These are phyloP conservation scores for Diversispora eburnea DNA, from an alignment of 192 early-diverging fungal species.

Conservation along the genomic window DNA sequence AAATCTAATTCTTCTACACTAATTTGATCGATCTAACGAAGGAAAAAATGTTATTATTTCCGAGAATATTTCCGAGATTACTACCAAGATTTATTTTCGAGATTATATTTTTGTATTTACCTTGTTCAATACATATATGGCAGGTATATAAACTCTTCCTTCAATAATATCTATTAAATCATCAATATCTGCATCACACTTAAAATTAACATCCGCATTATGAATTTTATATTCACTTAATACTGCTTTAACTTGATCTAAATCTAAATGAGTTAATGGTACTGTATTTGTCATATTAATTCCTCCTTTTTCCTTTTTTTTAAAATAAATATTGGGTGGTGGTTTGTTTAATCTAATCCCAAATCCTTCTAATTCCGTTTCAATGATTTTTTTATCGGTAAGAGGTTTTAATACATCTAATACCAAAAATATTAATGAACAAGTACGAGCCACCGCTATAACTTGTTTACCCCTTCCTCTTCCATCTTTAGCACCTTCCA, in stretches of 20 bases:
- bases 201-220: conserved; percentile 93
- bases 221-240: conserved; percentile 93
- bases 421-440: conserved; percentile 94
- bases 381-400: conserved; percentile 92
- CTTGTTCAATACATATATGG: conserved; percentile 97
- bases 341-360: conserved; percentile 97
- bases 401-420: conserved; percentile 96
- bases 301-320: conserved; percentile 98
- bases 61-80: conserved; percentile 63
- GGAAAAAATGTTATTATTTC: not conserved
- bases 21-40: conserved; percentile 84
- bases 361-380: conserved; percentile 95
- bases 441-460: conserved; percentile 95
- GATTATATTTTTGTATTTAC: conserved; percentile 97
- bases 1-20: conserved; percentile 78
- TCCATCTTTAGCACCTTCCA: conserved; percentile 98
- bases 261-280: conserved; percentile 79
- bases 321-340: conserved; percentile 92
- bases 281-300: conserved; percentile 94
- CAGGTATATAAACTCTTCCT: conserved; percentile 94
- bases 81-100: too few relatives aligned
- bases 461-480: conserved; percentile 95
- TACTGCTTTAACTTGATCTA: conserved; percentile 90
- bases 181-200: conserved; percentile 90
- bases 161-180: conserved; percentile 98